phyloP scores from a whole-genome alignment of 2,329 filamentous ascomycete species.

The Colletotrichum godetiae region DNA sequence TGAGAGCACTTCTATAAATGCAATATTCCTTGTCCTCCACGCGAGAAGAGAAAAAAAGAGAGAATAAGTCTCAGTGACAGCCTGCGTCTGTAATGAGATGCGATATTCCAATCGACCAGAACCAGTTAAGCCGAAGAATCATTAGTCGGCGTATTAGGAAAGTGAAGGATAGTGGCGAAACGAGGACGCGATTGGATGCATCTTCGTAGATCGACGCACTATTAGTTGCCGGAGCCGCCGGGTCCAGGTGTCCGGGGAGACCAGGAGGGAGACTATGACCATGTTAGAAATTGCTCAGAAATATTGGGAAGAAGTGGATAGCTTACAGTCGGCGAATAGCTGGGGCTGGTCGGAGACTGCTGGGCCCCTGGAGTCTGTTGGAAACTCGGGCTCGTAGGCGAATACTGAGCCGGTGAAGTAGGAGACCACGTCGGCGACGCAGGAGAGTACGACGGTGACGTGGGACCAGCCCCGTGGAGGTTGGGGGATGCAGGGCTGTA shows the following conservation, averaged over 20 bases:
- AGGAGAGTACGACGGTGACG: constrained; percentile 73
- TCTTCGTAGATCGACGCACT: constrained; percentile 37
- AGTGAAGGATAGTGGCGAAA: constrained; percentile 30
- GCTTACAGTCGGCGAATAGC: constrained; percentile 74
- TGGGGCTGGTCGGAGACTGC: constrained; percentile 74
- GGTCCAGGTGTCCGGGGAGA: constrained; percentile 59
- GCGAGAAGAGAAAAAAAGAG: constrained; percentile 8
- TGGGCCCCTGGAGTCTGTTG: constrained; percentile 64
- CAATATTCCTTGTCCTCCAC: constrained; percentile 18
- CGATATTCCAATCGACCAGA: constrained; percentile 31
- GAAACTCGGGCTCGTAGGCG: constrained; percentile 72
- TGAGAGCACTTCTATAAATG: constrained; percentile 36
- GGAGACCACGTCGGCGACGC: constrained; percentile 84
- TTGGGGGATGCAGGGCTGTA: constrained; percentile 78
- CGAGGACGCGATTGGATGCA: constrained; percentile 12
- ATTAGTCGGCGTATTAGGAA: constrained; percentile 51
- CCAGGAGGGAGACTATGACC: constrained; percentile 56
- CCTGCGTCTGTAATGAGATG: constrained; percentile 36
- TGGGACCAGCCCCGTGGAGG: constrained; percentile 55
- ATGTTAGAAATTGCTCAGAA: constrained; percentile 41
- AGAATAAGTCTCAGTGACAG: constrained; percentile 35
- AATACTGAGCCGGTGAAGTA: constrained; percentile 74
- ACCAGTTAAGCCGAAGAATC: constrained; percentile 43
- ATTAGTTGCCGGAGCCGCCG: constrained; percentile 55
- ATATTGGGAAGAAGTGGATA: not conserved